A percentile compares a stretch with the other conserved stretches of the same genome.
phyloP scores from a whole-genome alignment of 441 rosid genomes.

The Gossypium aridum region DNA sequence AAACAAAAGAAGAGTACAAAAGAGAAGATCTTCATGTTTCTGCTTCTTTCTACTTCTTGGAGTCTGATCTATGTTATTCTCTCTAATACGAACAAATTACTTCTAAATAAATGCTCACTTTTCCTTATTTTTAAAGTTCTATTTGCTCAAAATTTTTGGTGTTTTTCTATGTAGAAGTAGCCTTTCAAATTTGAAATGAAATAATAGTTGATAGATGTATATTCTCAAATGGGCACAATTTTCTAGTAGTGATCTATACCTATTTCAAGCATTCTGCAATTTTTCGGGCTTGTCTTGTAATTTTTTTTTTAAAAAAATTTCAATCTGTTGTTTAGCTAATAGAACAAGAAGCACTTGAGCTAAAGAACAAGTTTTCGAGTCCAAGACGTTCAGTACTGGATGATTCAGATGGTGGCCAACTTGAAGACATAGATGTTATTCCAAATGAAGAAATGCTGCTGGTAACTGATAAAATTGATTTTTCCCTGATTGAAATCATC shows the following conservation, averaged over 20 bases:
- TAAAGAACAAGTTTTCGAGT: slow-evolving; percentile 65
- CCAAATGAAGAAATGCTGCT: slow-evolving; percentile 94
- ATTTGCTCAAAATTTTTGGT: not conserved
- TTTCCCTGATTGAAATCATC: not conserved
- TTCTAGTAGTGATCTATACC: not conserved
- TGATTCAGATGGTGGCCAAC: slow-evolving; percentile 76
- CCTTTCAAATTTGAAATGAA: slow-evolving; percentile 5
- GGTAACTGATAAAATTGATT: slow-evolving; percentile 36
- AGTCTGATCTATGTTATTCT: not conserved
- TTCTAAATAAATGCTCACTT: not conserved
- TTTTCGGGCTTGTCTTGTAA: slow-evolving; percentile 2
- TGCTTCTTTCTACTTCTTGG: not conserved
- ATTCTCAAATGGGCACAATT: not conserved
- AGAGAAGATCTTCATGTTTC: not conserved
- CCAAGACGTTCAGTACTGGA: slow-evolving; percentile 82
- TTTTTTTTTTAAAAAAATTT: not conserved
- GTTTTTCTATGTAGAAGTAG: not conserved
- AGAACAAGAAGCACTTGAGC: slow-evolving; percentile 80
- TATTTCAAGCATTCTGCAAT: not conserved
- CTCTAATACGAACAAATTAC: not conserved
- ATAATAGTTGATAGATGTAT: not conserved
- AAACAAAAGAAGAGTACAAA: not conserved
- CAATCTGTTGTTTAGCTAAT: slow-evolving; percentile 40
- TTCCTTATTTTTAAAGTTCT: slow-evolving; percentile 1
- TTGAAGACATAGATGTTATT: slow-evolving; percentile 86